Percentiles rank a stretch among this genome's conserved stretches.
Conservation (phyloP, 2,329 filamentous ascomycete species). For the Rhinocladiella similis region DNA sequence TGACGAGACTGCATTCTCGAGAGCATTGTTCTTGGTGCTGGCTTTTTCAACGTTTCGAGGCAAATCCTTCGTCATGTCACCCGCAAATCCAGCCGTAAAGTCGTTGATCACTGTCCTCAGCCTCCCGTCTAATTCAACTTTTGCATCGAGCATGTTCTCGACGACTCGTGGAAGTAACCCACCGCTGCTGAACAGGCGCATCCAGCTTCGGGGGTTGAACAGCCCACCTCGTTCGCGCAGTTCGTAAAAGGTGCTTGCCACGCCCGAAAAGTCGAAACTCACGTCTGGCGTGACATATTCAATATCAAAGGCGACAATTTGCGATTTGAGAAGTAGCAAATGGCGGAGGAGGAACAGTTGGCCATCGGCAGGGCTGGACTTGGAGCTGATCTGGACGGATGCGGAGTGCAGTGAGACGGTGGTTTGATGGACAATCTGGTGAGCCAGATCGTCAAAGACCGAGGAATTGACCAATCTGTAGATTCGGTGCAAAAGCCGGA, state of each 20-base stretch:
- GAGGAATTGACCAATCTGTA: slow-evolving; percentile 69
- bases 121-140: slow-evolving; percentile 65
- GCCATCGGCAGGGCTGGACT: slow-evolving; percentile 61
- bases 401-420: slow-evolving; percentile 80
- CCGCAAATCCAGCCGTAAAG: slow-evolving; percentile 61
- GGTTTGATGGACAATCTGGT: slow-evolving; percentile 85
- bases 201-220: slow-evolving; percentile 64
- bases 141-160: slow-evolving; percentile 71
- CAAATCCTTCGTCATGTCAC: slow-evolving; percentile 55
- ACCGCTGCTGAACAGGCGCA: slow-evolving; percentile 58
- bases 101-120: slow-evolving; percentile 65
- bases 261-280: slow-evolving; percentile 65
- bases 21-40: slow-evolving; percentile 39
- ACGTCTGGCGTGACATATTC: slow-evolving; percentile 69
- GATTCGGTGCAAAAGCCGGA: slow-evolving; percentile 68
- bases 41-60: slow-evolving; percentile 28
- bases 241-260: slow-evolving; percentile 68
- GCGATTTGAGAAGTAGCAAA: slow-evolving; percentile 90
- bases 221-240: slow-evolving; percentile 64
- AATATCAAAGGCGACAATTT: slow-evolving; percentile 94
- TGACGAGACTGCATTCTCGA: slow-evolving; percentile 45
- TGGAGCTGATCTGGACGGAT: slow-evolving; percentile 63
- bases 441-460: slow-evolving; percentile 70
- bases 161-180: slow-evolving; percentile 63
- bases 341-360: slow-evolving; percentile 95